Conservation (phyloP, 352 stramenopile species). For the Phytophthora quininea region DNA sequence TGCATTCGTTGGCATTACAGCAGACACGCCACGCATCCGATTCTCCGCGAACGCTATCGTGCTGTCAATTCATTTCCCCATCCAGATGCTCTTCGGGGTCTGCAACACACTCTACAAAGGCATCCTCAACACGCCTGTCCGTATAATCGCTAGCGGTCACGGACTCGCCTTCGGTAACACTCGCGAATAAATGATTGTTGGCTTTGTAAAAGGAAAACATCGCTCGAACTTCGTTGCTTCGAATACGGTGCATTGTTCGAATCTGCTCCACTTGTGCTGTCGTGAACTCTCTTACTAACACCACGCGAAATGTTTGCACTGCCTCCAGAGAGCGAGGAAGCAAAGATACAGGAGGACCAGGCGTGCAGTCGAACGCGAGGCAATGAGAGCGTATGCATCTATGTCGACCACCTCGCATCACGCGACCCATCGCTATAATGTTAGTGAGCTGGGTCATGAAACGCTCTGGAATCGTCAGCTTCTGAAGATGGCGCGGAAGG, state of each 20-base stretch:
- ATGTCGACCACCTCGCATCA: slow-evolving; percentile 11
- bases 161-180: neutral
- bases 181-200: slow-evolving; percentile 8
- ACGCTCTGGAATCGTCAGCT: slow-evolving; percentile 5
- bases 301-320: slow-evolving; percentile 5
- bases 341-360: neutral
- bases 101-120: slow-evolving; percentile 1
- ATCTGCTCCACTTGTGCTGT: neutral
- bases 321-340: slow-evolving; percentile 4
- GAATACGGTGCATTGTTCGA: slow-evolving; percentile 9
- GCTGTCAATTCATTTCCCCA: slow-evolving; percentile 1
- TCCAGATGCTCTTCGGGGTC: slow-evolving; percentile 1
- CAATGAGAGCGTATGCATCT: slow-evolving; percentile 12
- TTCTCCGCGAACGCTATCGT: slow-evolving; percentile 3
- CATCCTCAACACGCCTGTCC: neutral
- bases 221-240: neutral
- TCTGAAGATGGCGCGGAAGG: neutral
- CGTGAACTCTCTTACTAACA: slow-evolving; percentile 12
- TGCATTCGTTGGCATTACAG: neutral
- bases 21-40: slow-evolving; percentile 5
- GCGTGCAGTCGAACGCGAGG: slow-evolving; percentile 12
- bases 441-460: slow-evolving; percentile 9
- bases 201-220: slow-evolving; percentile 7
- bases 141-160: slow-evolving; percentile 9
- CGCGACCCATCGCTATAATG: slow-evolving; percentile 7